Base-by-base conservation (phyloP, 2,329 filamentous ascomycete species). In the Emmonsiellopsis sp. region DNA sequence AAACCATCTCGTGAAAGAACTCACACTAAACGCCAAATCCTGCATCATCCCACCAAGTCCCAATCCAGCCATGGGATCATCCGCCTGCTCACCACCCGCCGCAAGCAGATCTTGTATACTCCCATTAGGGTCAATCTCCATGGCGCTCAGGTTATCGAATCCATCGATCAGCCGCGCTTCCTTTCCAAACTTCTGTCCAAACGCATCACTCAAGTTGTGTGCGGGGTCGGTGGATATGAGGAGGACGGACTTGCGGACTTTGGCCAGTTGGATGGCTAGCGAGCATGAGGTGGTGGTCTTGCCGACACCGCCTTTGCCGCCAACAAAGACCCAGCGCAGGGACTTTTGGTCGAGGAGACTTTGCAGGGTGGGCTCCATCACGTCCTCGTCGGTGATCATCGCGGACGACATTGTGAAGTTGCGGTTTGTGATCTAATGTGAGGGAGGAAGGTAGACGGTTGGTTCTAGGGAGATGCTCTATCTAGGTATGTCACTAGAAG, bases 201-300 rank as follows among this genome's bases (percentile, higher is more conserved):
- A 98, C 57, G 93, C 93, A 76, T 98, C 93, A 63, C 87, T 93
- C 59, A 98, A 80, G 75, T 98, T 98, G 80, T 98, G 93, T 51
- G 93, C 93, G 51, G 93, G 93, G 73, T 98, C 93, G 64, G 93
- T 98, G 40, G 91, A 96, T 76, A 98, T 98, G 70, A 98, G 86
- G 55, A 98, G 83, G 57, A 98, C 93, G 57, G 88, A 95, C 74
- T 92, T 92, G 73, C 93, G 89, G 64, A 90, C 89, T 73, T 87
- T 90, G 65, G 93, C 90, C 60, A 98, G 88, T 75, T 98, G 93
- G 69, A 98, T 97, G 59, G 93, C 93, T 60, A 98, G 86, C 8
- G 92, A 96, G 76, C 93, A 98, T 7, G 92, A 97, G 13, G 93
- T 98, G n/a, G 93, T 98, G 31, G 93, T 98, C 79, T 98, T 98